Evolutionary conservation across 2,329 filamentous ascomycete species (phyloP).

Genomic region (Rhynchosporium graminicola): DNA sequence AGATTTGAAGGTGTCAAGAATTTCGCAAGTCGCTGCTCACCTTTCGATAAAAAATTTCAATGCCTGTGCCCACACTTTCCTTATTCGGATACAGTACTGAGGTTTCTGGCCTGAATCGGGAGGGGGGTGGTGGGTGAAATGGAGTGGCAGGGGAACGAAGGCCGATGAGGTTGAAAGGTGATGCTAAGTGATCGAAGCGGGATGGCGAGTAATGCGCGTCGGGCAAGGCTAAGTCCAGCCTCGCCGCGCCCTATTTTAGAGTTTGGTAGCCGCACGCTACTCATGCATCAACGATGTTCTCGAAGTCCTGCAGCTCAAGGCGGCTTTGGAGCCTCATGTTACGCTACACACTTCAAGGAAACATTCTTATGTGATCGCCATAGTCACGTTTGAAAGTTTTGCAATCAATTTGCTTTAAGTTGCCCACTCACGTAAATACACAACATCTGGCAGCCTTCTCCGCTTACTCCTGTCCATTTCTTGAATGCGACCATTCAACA

Average conservation of each 20-base stretch:
- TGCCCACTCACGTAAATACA: too few relatives aligned
- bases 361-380: not conserved
- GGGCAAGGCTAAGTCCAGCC: not conserved
- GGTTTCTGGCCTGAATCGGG: conserved; percentile 15
- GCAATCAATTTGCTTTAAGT: not conserved
- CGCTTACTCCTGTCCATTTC: too few relatives aligned
- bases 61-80: conserved; percentile 18
- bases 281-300: conserved; percentile 3
- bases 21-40: conserved; percentile 34
- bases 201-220: not conserved
- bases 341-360: not conserved
- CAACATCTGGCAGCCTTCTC: too few relatives aligned
- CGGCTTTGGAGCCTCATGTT: not conserved
- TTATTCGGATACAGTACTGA: conserved; percentile 5
- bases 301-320: not conserved
- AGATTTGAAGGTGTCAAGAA: conserved; percentile 24
- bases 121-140: conserved; percentile 9
- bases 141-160: conserved; percentile 14
- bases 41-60: conserved; percentile 26
- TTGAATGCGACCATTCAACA: not conserved
- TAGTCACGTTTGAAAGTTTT: not conserved
- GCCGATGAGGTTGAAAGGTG: conserved; percentile 13
- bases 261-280: conserved; percentile 9
- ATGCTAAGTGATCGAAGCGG: conserved; percentile 2
- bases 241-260: conserved; percentile 1